phyloP scores from a whole-genome alignment of 1,284 basidiomycete genomes.

The Cryptococcus floricola region DNA sequence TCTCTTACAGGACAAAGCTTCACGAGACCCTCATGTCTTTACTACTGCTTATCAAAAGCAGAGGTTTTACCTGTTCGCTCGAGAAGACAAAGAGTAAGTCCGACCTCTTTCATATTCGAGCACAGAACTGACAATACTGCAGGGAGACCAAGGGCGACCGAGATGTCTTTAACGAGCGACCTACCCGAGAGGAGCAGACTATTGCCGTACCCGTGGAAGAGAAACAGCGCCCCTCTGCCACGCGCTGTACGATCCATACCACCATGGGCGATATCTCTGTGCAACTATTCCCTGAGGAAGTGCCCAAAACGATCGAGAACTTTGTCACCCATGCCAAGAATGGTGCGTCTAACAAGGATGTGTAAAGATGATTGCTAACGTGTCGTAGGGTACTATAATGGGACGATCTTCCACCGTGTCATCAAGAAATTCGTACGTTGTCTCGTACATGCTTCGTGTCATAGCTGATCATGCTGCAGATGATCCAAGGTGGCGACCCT shows the following conservation, averaged over 20 bases:
- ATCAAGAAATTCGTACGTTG: conserved; percentile 85
- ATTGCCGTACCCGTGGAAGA: conserved; percentile 64
- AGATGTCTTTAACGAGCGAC: conserved; percentile 97
- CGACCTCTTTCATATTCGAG: neutral
- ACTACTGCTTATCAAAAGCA: conserved; percentile 88
- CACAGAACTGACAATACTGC: conserved; percentile 1
- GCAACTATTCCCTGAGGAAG: conserved; percentile 83
- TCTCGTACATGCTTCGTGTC: neutral
- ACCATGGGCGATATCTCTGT: conserved; percentile 86
- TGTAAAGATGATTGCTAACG: neutral
- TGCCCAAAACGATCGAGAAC: conserved; percentile 94
- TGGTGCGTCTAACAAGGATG: conserved; percentile 18
- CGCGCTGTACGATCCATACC: conserved; percentile 79
- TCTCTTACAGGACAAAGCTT: conserved; percentile 74
- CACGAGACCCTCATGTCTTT: conserved; percentile 86
- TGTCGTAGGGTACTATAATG: conserved; percentile 75
- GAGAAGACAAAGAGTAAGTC: conserved; percentile 80
- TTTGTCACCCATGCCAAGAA: conserved; percentile 88
- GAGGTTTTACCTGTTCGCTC: conserved; percentile 96
- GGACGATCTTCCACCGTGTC: conserved; percentile 92
- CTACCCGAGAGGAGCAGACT: conserved; percentile 93
- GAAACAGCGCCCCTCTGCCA: conserved; percentile 59
- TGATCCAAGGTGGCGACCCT: conserved; percentile 98
- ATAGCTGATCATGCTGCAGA: conserved; percentile 48
- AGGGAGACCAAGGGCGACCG: conserved; percentile 86